These are phyloP conservation scores for Saccharomyces mikatae DNA, from an alignment of 805 yeast species.

Conservation along the genomic window DNA sequence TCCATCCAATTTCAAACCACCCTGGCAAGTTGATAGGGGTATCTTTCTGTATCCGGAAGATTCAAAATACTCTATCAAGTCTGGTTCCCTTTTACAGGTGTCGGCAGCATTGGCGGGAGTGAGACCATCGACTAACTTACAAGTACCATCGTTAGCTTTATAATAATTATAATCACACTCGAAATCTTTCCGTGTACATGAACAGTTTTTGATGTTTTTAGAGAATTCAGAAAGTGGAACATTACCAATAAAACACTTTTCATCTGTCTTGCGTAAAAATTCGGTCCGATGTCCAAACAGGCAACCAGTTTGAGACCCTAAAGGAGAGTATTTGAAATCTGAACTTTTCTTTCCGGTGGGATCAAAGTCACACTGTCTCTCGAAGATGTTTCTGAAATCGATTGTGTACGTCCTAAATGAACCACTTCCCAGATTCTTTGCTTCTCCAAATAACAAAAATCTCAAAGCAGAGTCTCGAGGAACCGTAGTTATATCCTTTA, in stretches of 20 bases:
- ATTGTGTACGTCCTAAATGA: slow-evolving; percentile 42
- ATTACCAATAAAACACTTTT: slow-evolving; percentile 58
- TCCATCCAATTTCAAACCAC: slow-evolving; percentile 66
- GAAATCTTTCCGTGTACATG: slow-evolving; percentile 77
- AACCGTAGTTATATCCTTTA: slow-evolving; percentile 75
- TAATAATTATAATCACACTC: slow-evolving; percentile 89
- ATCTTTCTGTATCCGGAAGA: slow-evolving; percentile 90
- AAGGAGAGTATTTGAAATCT: slow-evolving; percentile 61
- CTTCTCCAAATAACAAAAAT: slow-evolving; percentile 55
- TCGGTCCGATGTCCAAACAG: slow-evolving; percentile 62
- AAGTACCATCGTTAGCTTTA: slow-evolving; percentile 68
- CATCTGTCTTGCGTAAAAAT: slow-evolving; percentile 51
- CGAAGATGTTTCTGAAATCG: slow-evolving; percentile 47
- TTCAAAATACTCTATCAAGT: slow-evolving; percentile 62
- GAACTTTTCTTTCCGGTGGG: slow-evolving; percentile 36
- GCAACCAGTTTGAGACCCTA: slow-evolving; percentile 45
- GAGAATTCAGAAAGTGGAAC: slow-evolving; percentile 52
- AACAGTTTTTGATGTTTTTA: slow-evolving; percentile 55
- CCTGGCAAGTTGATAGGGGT: slow-evolving; percentile 77
- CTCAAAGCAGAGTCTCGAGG: slow-evolving; percentile 85
- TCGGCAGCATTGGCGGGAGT: slow-evolving; percentile 56
- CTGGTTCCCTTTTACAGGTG: slow-evolving; percentile 47
- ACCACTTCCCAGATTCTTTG: slow-evolving; percentile 38
- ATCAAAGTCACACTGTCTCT: slow-evolving; percentile 49
- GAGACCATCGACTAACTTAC: slow-evolving; percentile 72